Evolutionary conservation across 208 protist species (phyloP).

Genomic region (Naegleria fowleri): DNA sequence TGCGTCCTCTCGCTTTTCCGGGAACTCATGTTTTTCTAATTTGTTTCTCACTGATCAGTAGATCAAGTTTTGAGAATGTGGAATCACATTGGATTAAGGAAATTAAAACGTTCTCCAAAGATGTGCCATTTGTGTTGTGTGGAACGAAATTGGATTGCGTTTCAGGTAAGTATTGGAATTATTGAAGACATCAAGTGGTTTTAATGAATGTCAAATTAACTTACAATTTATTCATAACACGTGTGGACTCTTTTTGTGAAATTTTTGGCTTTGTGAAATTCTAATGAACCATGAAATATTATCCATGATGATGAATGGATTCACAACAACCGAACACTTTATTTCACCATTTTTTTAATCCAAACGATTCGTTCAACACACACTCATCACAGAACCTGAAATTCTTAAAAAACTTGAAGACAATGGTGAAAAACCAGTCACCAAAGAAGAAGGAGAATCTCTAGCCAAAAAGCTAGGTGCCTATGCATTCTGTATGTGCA

Average conservation of each 20-base stretch:
- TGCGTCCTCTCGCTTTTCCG: not conserved
- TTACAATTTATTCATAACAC: no score
- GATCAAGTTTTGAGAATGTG: not conserved
- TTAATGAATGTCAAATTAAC: no score
- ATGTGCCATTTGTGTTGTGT: not conserved
- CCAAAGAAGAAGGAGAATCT: constrained; percentile 42
- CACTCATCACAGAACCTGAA: constrained; percentile 7
- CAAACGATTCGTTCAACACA: not conserved
- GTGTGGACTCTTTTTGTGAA: no score
- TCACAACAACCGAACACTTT: no score
- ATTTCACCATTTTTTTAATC: no score
- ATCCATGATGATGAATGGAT: no score
- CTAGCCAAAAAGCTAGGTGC: constrained; percentile 38
- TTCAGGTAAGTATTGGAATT: not conserved
- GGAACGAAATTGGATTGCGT: constrained; percentile 20
- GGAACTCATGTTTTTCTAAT: not conserved
- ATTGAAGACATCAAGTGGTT: no score
- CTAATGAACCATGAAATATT: no score
- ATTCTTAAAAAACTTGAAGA: constrained; percentile 49
- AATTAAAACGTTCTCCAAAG: not conserved
- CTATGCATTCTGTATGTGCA: constrained; percentile 43
- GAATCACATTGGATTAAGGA: not conserved
- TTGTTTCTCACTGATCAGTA: not conserved
- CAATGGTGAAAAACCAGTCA: constrained; percentile 36
- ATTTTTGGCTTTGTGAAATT: no score